Base-by-base conservation (phyloP, 1,139 yeast genomes). In the Geotrichum fermentans region DNA sequence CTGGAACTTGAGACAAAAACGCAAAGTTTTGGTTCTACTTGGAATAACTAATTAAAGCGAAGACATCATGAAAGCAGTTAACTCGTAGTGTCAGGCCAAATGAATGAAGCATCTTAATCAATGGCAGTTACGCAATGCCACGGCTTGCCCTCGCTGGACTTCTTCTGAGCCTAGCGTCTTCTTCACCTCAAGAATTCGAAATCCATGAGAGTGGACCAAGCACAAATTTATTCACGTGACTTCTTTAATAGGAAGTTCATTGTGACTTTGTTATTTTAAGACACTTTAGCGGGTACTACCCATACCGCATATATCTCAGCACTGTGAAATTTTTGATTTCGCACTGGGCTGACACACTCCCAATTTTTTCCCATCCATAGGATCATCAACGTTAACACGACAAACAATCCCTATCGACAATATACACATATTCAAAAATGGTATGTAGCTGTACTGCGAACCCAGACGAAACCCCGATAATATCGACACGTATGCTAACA, bases 381-480 rank as follows among this genome's bases (percentile, higher is more conserved):
- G 33, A 38, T n/a, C 28, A 24, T 24, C 28, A 24, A 24, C 28
- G 28, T n/a, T n/a, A n/a, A n/a, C n/a, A n/a, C n/a, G n/a, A n/a
- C n/a, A n/a, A n/a, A 36, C 36, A 32, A 21, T 43, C 46, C 40
- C 46, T 37, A 24, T 43, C 46, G 46, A 35, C 46, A 34, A 34
- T 22, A 35, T 43, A 43, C 33, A 43, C 28, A 43, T 20, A 33
- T 14, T 8, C 5, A 33, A 33, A 33, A 33, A 33, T 33, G 36
- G 36, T 33, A 18, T 14, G 36, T 33, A 18, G n/a, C 10, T 24
- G 28, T 24, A 10, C 6, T 24, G 28, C 8, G n/a, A n/a, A n/a
- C n/a, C n/a, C n/a, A n/a, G n/a, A n/a, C n/a, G n/a, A n/a, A n/a
- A 24, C 6, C 28, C 6, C 10, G 28, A 10, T 24, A 24, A 24